Evolutionary conservation across 2,329 filamentous ascomycete species (phyloP), one percentile per base, ranked within the genome.

Genomic region (Botrytis sinoallii): DNA sequence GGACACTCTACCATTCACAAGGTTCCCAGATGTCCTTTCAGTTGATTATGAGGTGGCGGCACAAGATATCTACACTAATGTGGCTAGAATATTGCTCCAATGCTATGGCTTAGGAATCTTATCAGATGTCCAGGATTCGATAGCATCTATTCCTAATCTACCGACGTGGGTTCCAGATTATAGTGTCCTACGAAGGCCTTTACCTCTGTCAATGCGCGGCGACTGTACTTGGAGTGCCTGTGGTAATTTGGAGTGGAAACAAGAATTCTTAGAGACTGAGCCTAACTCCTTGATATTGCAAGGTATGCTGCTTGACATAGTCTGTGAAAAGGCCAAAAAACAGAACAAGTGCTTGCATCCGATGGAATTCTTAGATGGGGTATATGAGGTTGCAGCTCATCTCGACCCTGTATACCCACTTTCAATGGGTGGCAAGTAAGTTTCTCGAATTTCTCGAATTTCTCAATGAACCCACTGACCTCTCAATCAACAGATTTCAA

Each of bases 91-190:
- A 12, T 66, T 71, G 46, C 46, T 71, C 42, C 59, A 10, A 52
- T 71, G 46, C 18, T 57, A 66, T 67, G 70, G 70, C 52, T 46
- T 71, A n/a, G 44, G 35, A 32, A 66, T 66, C 3, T 20, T 67
- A 18, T 71, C 70, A 2, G 44, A 71, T 44, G 70, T 67, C 55
- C 70, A 71, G 29, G 70, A 71, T 16, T 55, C 46, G 10, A 22
- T 42, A 42, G 60, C 70, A 16, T 65, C 70, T 35, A 42, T 71
- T 32, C 60, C 70, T n/a, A 35, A 42, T 10, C 35, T 71, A 22
- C 70, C 70, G 52, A 66, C 44, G 10, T 71, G 70, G 70, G 60
- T 71, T 25, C 70, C 70, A 25, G 70, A 71, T 38, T 71, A 71
- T 66, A 71, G 70, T 38, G 22, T 42, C 16, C 46, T n/a, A 2